phyloP scores from a whole-genome alignment of 352 stramenopile genomes.

The Pythium pyrilobum region DNA sequence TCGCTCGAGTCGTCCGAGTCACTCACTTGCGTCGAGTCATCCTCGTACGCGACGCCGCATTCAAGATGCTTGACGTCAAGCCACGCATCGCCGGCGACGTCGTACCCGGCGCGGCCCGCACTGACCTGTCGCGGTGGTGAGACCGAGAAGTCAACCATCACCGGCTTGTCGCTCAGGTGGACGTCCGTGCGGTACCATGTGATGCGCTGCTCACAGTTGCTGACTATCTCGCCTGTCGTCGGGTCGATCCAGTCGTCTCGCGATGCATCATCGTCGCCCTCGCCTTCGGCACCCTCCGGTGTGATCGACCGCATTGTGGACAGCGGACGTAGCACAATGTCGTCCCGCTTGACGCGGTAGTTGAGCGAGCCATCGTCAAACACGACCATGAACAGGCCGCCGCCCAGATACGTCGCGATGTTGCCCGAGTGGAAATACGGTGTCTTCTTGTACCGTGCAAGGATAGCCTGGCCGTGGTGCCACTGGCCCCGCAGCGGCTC shows the following conservation, averaged over 20 bases:
- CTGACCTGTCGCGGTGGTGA: conserved; percentile 21
- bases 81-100: conserved; percentile 26
- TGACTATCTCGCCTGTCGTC: neutral
- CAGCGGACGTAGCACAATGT: conserved; percentile 42
- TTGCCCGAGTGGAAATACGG: conserved; percentile 78
- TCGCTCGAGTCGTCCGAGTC: conserved; percentile 76
- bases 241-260: neutral
- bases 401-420: conserved; percentile 67
- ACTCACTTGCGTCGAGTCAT: conserved; percentile 81
- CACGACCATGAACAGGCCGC: conserved; percentile 69
- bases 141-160: conserved; percentile 31
- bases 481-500: conserved; percentile 51
- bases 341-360: conserved; percentile 61
- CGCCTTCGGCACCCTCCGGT: neutral
- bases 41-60: conserved; percentile 64
- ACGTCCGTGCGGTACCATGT: conserved; percentile 24
- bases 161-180: conserved; percentile 21
- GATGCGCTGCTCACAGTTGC: conserved; percentile 5
- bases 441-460: conserved; percentile 64
- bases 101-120: conserved; percentile 14
- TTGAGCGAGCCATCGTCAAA: conserved; percentile 73
- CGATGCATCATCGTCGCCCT: neutral
- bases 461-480: conserved; percentile 55
- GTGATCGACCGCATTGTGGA: neutral
- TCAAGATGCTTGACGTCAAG: conserved; percentile 67